Conservation (phyloP, 1,139 yeast species). For the Lodderomyces beijingensis region DNA sequence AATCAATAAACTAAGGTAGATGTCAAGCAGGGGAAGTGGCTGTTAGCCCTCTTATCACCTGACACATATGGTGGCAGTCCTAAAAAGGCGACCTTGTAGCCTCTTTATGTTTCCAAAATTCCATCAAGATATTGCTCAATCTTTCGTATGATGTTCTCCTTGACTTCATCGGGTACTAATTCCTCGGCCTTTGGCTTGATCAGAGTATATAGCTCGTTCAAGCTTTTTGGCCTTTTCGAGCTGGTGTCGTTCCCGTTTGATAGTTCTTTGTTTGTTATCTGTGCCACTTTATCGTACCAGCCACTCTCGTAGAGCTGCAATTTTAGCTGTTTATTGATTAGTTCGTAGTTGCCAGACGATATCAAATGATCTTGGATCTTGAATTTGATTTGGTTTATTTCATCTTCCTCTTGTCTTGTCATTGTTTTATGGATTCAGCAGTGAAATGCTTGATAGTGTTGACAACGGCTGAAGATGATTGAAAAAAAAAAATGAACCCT, state of each 20-base stretch:
- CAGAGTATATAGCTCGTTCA: constrained; percentile 47
- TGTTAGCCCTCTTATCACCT: too few relatives aligned
- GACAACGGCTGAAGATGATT: not conserved
- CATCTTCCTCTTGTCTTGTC: constrained; percentile 11
- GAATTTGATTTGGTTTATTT: constrained; percentile 50
- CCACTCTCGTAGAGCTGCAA: constrained; percentile 71
- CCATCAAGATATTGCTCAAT: constrained; percentile 62
- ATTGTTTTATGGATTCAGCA: too few relatives aligned
- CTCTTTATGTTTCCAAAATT: too few relatives aligned
- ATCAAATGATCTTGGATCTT: constrained; percentile 69
- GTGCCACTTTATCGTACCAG: constrained; percentile 77
- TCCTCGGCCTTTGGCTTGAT: constrained; percentile 65
- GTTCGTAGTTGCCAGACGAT: constrained; percentile 76
- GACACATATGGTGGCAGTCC: too few relatives aligned
- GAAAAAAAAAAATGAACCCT: too few relatives aligned
- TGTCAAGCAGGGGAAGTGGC: too few relatives aligned
- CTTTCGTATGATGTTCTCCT: constrained; percentile 52
- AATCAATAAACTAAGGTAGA: too few relatives aligned
- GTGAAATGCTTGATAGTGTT: too few relatives aligned
- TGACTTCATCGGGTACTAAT: constrained; percentile 65
- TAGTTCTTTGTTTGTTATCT: constrained; percentile 44
- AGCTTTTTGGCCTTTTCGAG: constrained; percentile 6
- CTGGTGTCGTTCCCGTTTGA: constrained; percentile 30
- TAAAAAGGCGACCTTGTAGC: too few relatives aligned
- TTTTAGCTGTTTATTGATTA: constrained; percentile 57